Evolutionary conservation across 768 basidiomycete genomes (phyloP), one percentile per base, ranked within the genome.

Genomic region (Lactarius sanguifluus): DNA sequence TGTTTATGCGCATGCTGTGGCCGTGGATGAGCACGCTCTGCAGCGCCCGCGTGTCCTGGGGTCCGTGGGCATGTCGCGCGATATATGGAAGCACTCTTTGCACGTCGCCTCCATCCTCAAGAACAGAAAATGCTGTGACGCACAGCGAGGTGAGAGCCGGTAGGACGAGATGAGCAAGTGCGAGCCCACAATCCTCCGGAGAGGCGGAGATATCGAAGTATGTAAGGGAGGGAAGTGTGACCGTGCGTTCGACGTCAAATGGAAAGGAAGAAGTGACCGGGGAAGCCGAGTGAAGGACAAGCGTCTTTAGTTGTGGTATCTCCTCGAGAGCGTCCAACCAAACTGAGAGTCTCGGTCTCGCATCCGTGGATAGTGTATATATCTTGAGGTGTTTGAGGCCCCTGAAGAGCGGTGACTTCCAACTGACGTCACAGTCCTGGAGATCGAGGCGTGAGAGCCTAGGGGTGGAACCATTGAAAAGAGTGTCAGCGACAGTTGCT

Each of bases 341-440:
- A 18, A 25, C 18, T 8, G n/a, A 23, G 20, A 52, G 28, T 9
- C 40, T 65, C 15, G 64, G 58, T 13, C 50, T 40, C 23, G 2
- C 23, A 23, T 6, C 2, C 7, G 23, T 3, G 8, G 58, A 65
- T 12, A 52, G 28, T 1, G 20, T 9, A 3, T 20, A n/a, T 32
- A 65, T 50, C 23, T 43, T n/a, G 23, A 65, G 47, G 20, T 50
- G 2, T 6, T 25, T 41, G 9, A 65, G 57, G 20, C 36, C 36
- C 38, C 18, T 59, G 1, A 65, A 43, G 16, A 54, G 50, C 57
- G 64, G 50, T 12, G 64, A 60, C 23, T n/a, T 36, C 64, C 64
- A 65, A 23, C 36, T 15, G 32, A 64, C 52, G 41, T 64, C 64
- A n/a, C 43, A 64, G 1, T 25, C 15, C 2, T n/a, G 2, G 12